Base-by-base conservation (phyloP, 441 rosid genomes). In the Dalechampia spathulata region DNA sequence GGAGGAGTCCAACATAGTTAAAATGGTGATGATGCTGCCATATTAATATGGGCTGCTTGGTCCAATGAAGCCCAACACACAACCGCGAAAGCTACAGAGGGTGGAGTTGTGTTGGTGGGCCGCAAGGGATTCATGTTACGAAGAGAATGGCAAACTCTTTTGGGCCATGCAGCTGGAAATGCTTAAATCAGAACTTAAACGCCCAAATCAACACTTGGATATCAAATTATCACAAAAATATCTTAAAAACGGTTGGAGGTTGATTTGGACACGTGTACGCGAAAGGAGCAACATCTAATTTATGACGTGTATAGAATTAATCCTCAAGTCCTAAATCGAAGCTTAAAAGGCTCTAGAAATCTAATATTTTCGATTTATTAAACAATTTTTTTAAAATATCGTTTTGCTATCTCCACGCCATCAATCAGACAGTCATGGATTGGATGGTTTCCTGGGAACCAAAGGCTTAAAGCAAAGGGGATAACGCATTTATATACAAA, bases 221-320 rank as follows among this genome's bases (percentile, higher is more conserved):
- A n/a, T n/a, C n/a, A n/a, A 4, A 5, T 5, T 36, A 5, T 10
- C 39, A 6, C 12, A 36, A 36, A 36, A 36, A 11, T 36, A 5
- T 36, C 39, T 2, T 36, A 30, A 22, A 23, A 46, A 7, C 5
- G 34, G 61, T 47, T 70, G 92, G 86, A 67, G 62, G 43, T 52
- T 26, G 52, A 21, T 49, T n/a, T 20, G 48, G 50, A 69, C 85
- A 81, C 93, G 93, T 87, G 59, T 63, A 60, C 28, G 57, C 73
- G 64, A 58, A 62, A 34, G 60, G 25, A 68, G 60, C 81, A 66
- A 64, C 72, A 58, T 46, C 72, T 22, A 52, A 34, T n/a, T 37
- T 26, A 44, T 66, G 77, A 83, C 70, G 20, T 28, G 27, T 55
- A 55, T 63, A 68, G 30, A 42, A 37, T 41, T 74, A 59, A 59